phyloP scores from a whole-genome alignment of 805 yeast genomes.

The Maudiozyma bulderi region DNA sequence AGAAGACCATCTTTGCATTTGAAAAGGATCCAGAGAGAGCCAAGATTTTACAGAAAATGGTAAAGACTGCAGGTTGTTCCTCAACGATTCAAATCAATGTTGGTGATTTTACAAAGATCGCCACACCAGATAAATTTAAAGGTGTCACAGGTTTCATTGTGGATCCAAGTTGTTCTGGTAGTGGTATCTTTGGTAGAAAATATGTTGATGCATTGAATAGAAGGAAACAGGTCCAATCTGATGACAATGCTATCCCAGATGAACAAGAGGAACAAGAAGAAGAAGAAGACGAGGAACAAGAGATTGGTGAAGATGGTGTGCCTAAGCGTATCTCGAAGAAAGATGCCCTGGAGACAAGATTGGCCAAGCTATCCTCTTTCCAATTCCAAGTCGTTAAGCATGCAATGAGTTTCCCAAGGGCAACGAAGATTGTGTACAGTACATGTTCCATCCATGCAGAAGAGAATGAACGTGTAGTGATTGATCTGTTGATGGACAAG shows the following conservation, averaged over 20 bases:
- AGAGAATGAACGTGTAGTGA: constrained; percentile 89
- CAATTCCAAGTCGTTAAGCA: constrained; percentile 84
- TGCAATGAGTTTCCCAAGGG: constrained; percentile 74
- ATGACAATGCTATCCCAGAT: constrained; percentile 6
- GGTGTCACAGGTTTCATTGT: constrained; percentile 74
- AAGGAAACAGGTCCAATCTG: constrained; percentile 11
- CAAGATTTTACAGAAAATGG: constrained; percentile 63
- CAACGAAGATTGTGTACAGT: constrained; percentile 74
- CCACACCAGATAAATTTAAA: constrained; percentile 42
- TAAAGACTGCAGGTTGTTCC: constrained; percentile 61
- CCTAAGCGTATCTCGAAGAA: constrained; percentile 12
- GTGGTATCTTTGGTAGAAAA: constrained; percentile 92
- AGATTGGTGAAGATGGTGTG: constrained; percentile 30
- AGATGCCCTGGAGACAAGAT: constrained; percentile 36
- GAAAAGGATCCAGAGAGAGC: constrained; percentile 76
- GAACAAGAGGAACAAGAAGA: constrained; percentile 2
- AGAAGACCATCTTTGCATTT: constrained; percentile 56
- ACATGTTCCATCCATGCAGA: constrained; percentile 92
- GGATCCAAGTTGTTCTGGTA: constrained; percentile 97
- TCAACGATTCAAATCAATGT: constrained; percentile 38
- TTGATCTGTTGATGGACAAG: constrained; percentile 59
- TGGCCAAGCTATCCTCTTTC: constrained; percentile 70
- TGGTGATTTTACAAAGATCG: constrained; percentile 36
- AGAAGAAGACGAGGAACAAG: constrained; percentile 35
- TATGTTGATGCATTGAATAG: constrained; percentile 39